phyloP scores from a whole-genome alignment of 495 filamentous ascomycete genomes.

The Talaromyces adpressus region DNA sequence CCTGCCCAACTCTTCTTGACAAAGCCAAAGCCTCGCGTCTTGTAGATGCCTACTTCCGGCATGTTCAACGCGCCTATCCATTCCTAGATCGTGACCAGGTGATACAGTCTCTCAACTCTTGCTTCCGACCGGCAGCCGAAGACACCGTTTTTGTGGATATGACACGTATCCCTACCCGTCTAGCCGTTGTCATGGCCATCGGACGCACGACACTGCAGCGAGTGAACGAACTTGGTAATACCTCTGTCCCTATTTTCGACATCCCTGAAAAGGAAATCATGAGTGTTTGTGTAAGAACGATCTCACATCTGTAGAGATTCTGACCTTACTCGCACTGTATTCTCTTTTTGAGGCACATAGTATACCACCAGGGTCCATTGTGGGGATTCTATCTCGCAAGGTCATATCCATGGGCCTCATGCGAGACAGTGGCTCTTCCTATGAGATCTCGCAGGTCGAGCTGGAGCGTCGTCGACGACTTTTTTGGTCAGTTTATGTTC shows the following conservation, averaged over 20 bases:
- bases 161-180: conserved; percentile 10
- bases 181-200: conserved; percentile 19
- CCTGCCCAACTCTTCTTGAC: neutral
- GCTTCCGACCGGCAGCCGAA: neutral
- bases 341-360: conserved; percentile 20
- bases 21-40: conserved; percentile 5
- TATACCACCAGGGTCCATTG: conserved; percentile 16
- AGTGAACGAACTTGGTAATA: conserved; percentile 10
- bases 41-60: conserved; percentile 19
- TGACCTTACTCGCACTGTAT: conserved; percentile 21
- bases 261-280: conserved; percentile 10
- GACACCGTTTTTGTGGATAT: neutral
- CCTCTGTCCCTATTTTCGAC: neutral
- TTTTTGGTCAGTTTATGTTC: conserved; percentile 22
- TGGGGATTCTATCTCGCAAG: conserved; percentile 17
- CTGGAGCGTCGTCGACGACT: conserved; percentile 18
- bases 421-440: neutral
- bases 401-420: conserved; percentile 15
- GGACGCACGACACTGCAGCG: conserved; percentile 19
- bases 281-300: conserved; percentile 11
- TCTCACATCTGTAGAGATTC: conserved; percentile 15
- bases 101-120: neutral
- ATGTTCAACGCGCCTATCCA: conserved; percentile 19
- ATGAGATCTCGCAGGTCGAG: conserved; percentile 13
- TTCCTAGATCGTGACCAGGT: conserved; percentile 14